A percentile compares a stretch with the other conserved stretches of the same genome.
phyloP scores from a whole-genome alignment of 1,284 basidiomycete species.

The Peniophora sp. region DNA sequence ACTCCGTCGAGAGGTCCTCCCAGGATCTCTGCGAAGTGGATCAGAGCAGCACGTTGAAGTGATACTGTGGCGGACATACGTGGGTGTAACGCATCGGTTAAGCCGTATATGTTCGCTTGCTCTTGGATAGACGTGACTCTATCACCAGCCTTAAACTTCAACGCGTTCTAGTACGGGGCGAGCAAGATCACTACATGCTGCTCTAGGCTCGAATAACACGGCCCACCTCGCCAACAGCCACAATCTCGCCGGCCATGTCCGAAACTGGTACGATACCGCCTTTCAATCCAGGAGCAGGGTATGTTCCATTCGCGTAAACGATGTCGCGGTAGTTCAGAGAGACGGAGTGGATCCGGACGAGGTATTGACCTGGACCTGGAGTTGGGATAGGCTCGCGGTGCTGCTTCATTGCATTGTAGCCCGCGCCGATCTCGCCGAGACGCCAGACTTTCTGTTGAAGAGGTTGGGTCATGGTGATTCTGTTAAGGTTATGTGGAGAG shows the following conservation, averaged over 20 bases:
- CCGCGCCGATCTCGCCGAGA: background rate
- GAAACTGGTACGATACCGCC: background rate
- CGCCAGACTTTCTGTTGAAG: background rate
- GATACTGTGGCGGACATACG: background rate
- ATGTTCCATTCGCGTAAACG: background rate
- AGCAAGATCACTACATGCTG: too few relatives aligned
- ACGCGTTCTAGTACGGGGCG: background rate
- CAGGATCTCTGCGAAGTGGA: background rate
- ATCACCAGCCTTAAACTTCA: conserved; percentile 2
- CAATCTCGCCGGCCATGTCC: conserved; percentile 4
- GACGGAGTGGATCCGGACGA: conserved; percentile 5
- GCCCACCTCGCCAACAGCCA: background rate
- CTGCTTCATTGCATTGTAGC: background rate
- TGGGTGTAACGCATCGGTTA: background rate
- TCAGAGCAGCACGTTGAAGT: background rate
- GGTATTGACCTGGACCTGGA: background rate
- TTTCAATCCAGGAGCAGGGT: background rate
- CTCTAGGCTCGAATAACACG: too few relatives aligned
- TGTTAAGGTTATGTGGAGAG: too few relatives aligned
- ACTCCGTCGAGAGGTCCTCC: conserved; percentile 9
- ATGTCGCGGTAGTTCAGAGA: conserved; percentile 5
- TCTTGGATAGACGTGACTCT: background rate
- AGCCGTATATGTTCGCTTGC: conserved; percentile 1
- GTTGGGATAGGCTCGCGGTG: background rate
- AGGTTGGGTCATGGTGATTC: too few relatives aligned